Conservation (phyloP, 257 asterid genomes). For the Penstemon davidsonii region DNA sequence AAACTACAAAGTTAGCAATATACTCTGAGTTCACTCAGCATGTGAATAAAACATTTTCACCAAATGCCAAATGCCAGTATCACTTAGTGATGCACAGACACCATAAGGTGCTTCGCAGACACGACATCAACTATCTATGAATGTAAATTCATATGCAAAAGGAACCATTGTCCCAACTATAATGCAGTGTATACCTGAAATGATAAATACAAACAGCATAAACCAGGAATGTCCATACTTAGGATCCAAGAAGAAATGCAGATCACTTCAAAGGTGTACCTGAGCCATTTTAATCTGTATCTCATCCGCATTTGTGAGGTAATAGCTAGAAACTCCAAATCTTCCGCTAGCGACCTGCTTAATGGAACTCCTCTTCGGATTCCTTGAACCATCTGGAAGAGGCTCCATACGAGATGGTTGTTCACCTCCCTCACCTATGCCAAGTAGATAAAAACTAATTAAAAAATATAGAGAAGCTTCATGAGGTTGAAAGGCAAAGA, state of each 20-base stretch:
- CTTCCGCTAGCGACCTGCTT: conserved; percentile 99
- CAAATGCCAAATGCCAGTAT: conserved; percentile 56
- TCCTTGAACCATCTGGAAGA: conserved; percentile 82
- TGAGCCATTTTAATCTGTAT: conserved; percentile 98
- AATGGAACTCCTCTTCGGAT: conserved; percentile 93
- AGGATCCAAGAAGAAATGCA: not conserved
- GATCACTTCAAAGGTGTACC: conserved; percentile 44
- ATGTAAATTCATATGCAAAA: conserved; percentile 54
- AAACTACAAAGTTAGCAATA: conserved; percentile 34
- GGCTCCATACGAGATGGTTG: conserved; percentile 99
- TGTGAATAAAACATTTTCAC: conserved; percentile 40
- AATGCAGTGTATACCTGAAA: conserved; percentile 29
- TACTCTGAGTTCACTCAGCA: conserved; percentile 11
- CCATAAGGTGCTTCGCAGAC: conserved; percentile 57
- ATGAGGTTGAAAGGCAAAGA: conserved; percentile 6
- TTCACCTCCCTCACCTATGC: conserved; percentile 98
- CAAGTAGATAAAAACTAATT: conserved; percentile 9
- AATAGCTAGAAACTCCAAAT: conserved; percentile 97
- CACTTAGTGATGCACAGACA: conserved; percentile 62
- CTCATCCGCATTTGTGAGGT: conserved; percentile 95
- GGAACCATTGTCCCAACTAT: conserved; percentile 39
- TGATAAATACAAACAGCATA: conserved; percentile 20
- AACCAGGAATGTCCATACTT: conserved; percentile 15
- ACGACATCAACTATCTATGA: conserved; percentile 62
- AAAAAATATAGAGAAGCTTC: conserved; percentile 2